Base-by-base conservation (phyloP, 345 rosid species). In the Rhizophora apiculata region DNA sequence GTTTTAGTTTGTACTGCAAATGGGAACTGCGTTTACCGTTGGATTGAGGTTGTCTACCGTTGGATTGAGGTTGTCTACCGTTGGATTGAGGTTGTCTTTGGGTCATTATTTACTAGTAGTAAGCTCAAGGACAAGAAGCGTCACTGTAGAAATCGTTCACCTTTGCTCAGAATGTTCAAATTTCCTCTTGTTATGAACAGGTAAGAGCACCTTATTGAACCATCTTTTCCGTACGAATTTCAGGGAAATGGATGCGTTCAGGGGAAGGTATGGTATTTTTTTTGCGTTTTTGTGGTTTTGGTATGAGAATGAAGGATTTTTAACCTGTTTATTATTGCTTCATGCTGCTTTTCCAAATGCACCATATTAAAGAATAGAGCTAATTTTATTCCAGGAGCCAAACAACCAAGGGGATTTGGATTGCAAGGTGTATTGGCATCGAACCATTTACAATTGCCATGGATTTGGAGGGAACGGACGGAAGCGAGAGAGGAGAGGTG, bases 401-500 rank as follows among this genome's bases (percentile, higher is more conserved):
- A 80, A 90, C 96, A 65, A 88, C 96, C 29, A 88, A 85, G 79
- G 93, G 96, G 13, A 82, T 88, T 68, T 90, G 93, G 96, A 85
- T 88, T 22, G 93, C 91, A 1, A 86, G 56, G 80, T 86, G 87
- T 82, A 68, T 79, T 71, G 91, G 87, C n/a, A 82, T 88, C 59
- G 86, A 88, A 68, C 93, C 93, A 71, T 86, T 83, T 60, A 90
- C 91, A 20, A 46, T 86, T 75, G 93, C 88, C 26, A 82, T 87
- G 91, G 93, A 89, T 80, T 81, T 89, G 79, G 96, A 89, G 84
- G 93, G 96, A 57, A 87, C 93, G 4, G 91, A 89, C 68, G 91
- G 91, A 26, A 89, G 93, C 80, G 93, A 89, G 80, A 82, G 96
- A 68, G 96, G 96, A 58, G 93, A 89, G 93, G 96, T 89, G 74